These are phyloP conservation scores for Linum trigynum DNA, from an alignment of 345 rosid species.

Conservation along the genomic window DNA sequence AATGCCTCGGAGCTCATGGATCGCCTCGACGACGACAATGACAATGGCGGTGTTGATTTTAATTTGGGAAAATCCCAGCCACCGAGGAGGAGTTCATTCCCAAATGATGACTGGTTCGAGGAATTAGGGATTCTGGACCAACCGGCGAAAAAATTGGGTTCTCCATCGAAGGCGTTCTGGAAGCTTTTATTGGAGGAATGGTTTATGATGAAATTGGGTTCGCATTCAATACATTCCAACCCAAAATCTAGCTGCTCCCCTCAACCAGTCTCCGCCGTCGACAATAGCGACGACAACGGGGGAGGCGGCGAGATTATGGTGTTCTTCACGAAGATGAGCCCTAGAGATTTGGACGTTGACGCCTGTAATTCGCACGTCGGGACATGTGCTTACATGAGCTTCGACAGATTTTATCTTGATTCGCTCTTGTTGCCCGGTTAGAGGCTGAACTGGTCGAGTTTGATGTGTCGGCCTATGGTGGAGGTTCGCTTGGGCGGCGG, in stretches of 20 bases:
- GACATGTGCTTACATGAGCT: too few species aligned
- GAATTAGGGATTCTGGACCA: constrained; percentile 14
- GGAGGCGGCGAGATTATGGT: constrained; percentile 32
- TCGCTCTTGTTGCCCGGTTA: too few species aligned
- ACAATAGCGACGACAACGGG: too few species aligned
- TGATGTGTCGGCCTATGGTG: too few species aligned
- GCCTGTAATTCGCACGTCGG: too few species aligned
- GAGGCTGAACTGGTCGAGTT: too few species aligned
- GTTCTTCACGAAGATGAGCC: constrained; percentile 59
- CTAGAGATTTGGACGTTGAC: too few species aligned
- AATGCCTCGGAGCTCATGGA: constrained; percentile 98
- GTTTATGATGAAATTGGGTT: constrained; percentile 52
- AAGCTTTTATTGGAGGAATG: constrained; percentile 67
- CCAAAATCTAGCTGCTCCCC: too few species aligned
- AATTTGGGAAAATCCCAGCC: constrained; percentile 18
- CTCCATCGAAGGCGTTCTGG: constrained; percentile 46
- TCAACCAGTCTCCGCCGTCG: too few species aligned
- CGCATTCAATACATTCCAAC: background rate
- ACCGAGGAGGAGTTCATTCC: constrained; percentile 8
- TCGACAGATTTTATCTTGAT: too few species aligned
- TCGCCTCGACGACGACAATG: constrained; percentile 67
- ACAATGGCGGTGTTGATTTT: constrained; percentile 28
- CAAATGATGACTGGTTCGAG: too few species aligned
- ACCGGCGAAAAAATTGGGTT: constrained; percentile 25
- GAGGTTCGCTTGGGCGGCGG: too few species aligned